phyloP scores from a whole-genome alignment of 23 red algal species.

The Gracilariopsis chorda region DNA sequence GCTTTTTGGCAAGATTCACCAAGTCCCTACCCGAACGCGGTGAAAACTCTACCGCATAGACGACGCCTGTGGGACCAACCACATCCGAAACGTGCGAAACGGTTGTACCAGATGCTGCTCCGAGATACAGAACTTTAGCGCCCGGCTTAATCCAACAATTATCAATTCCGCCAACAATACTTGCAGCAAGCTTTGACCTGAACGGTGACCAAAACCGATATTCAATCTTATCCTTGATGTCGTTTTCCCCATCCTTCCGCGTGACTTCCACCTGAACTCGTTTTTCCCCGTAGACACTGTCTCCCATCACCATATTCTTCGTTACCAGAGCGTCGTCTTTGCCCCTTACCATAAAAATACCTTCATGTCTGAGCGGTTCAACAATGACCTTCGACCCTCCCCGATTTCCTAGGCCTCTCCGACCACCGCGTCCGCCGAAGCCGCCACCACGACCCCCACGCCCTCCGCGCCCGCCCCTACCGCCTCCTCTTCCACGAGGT shows the following conservation, averaged over 20 bases:
- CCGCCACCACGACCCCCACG: slow-evolving; percentile 52
- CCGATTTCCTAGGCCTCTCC: slow-evolving; percentile 39
- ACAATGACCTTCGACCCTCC: slow-evolving; percentile 87
- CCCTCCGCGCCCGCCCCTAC: slow-evolving; percentile 39
- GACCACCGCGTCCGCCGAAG: slow-evolving; percentile 16
- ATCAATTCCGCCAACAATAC: slow-evolving; percentile 97
- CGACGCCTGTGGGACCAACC: slow-evolving; percentile 87
- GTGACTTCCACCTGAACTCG: slow-evolving; percentile 80
- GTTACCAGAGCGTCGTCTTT: slow-evolving; percentile 98
- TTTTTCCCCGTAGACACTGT: slow-evolving; percentile 98
- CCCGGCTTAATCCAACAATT: slow-evolving; percentile 88
- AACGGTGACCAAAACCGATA: slow-evolving; percentile 99
- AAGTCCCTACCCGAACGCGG: slow-evolving; percentile 93
- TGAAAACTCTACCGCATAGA: slow-evolving; percentile 99
- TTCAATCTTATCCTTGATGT: slow-evolving; percentile 95
- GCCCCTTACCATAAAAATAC: slow-evolving; percentile 90
- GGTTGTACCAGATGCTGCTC: slow-evolving; percentile 95
- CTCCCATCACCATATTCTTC: slow-evolving; percentile 89
- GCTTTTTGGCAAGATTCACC: slow-evolving; percentile 93
- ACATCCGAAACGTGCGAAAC: slow-evolving; percentile 98
- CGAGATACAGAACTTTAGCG: slow-evolving; percentile 90
- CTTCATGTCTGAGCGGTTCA: slow-evolving; percentile 84
- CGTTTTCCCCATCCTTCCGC: slow-evolving; percentile 22
- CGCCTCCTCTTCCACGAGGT: slow-evolving; percentile 58
- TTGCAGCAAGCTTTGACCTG: slow-evolving; percentile 95